Evolutionary conservation across 2,329 filamentous ascomycete species (phyloP).

Genomic region (Peltaster fructicola): DNA sequence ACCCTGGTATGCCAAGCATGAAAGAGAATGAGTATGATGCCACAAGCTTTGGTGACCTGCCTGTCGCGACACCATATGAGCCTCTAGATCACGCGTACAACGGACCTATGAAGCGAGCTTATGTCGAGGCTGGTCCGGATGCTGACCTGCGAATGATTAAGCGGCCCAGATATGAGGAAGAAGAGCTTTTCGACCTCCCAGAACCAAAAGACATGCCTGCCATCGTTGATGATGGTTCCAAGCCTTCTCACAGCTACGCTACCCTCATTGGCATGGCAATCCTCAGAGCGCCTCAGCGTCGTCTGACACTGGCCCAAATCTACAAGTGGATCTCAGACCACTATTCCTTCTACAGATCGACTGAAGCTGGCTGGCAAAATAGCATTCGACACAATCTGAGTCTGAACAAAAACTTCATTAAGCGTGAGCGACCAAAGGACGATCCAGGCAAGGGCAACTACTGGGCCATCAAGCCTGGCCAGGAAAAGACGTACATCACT

Average conservation of each 20-base stretch:
- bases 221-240: conserved; percentile 70
- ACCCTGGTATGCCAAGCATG: conserved; percentile 2
- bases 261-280: conserved; percentile 95
- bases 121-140: conserved; percentile 50
- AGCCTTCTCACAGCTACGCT: conserved; percentile 86
- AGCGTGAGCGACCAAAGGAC: conserved; percentile 89
- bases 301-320: conserved; percentile 81
- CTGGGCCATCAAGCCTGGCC: conserved; percentile 83
- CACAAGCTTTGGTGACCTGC: conserved; percentile 22
- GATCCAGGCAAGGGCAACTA: conserved; percentile 96
- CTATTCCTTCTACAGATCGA: conserved; percentile 69
- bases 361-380: conserved; percentile 92
- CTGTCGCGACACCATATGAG: conserved; percentile 20
- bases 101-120: conserved; percentile 35
- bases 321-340: conserved; percentile 99
- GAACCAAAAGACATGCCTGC: conserved; percentile 62
- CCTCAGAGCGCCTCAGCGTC: conserved; percentile 62
- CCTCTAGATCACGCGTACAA: conserved; percentile 29
- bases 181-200: conserved; percentile 37
- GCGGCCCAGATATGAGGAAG: conserved; percentile 36
- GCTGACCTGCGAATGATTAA: too few species aligned
- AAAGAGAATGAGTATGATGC: conserved; percentile 9
- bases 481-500: conserved; percentile 77
- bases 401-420: conserved; percentile 89
- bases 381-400: conserved; percentile 97